These are phyloP conservation scores for Candida loeiensis DNA, from an alignment of 805 yeast genomes.

Conservation along the genomic window DNA sequence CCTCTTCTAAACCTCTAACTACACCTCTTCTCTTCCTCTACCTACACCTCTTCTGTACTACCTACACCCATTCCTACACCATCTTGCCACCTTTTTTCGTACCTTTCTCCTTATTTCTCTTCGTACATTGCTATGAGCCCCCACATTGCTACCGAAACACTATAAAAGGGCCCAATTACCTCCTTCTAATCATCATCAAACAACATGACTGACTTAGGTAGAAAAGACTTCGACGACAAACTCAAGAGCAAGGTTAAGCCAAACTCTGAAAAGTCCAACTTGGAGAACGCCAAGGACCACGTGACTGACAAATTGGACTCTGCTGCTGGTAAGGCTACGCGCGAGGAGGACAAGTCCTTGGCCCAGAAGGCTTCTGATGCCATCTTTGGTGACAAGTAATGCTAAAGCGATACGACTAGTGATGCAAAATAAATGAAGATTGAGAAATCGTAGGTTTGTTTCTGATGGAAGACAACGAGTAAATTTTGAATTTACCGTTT, in stretches of 20 bases:
- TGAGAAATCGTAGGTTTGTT: no score
- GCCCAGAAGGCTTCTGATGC: slow-evolving; percentile 44
- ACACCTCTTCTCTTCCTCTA: no score
- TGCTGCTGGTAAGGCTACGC: slow-evolving; percentile 33
- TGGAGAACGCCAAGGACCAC: slow-evolving; percentile 35
- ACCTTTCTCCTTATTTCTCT: neutral
- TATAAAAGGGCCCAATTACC: neutral
- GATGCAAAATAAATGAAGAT: no score
- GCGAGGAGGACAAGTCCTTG: slow-evolving; percentile 35
- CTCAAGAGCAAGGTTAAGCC: slow-evolving; percentile 36
- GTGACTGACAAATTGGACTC: slow-evolving; percentile 36
- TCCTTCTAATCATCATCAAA: neutral
- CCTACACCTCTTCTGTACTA: no score
- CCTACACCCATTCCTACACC: no score
- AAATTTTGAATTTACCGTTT: no score
- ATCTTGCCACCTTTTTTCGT: neutral
- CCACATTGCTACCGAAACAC: neutral
- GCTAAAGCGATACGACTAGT: no score
- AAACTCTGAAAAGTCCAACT: slow-evolving; percentile 37
- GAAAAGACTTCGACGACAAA: slow-evolving; percentile 41
- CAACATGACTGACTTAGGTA: slow-evolving; percentile 40
- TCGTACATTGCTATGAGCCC: neutral
- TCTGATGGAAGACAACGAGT: no score
- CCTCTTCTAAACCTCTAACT: no score
- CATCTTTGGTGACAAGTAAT: slow-evolving; percentile 31